Conservation (phyloP, 495 filamentous ascomycete species). For the Neurospora sp. region DNA sequence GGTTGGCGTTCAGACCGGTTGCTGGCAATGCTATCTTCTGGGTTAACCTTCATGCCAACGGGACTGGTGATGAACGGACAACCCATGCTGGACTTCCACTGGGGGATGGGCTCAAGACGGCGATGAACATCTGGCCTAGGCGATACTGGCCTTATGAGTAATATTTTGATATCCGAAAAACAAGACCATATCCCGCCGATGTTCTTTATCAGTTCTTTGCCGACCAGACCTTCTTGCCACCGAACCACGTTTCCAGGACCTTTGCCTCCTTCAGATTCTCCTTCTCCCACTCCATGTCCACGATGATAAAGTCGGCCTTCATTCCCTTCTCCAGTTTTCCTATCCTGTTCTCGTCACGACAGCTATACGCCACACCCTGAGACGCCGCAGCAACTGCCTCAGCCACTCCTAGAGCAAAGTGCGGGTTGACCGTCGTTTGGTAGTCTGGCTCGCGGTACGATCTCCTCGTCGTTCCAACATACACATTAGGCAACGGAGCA, state of each 20-base stretch:
- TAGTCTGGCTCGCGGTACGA: slow-evolving; percentile 42
- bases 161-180: not conserved
- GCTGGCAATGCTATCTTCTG: slow-evolving; percentile 45
- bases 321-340: slow-evolving; percentile 39
- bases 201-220: not conserved
- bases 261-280: slow-evolving; percentile 42
- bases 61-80: slow-evolving; percentile 36
- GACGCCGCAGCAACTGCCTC: slow-evolving; percentile 46
- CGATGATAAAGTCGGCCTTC: slow-evolving; percentile 48
- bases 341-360: slow-evolving; percentile 43
- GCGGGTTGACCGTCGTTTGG: slow-evolving; percentile 38
- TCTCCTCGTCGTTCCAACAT: slow-evolving; percentile 48
- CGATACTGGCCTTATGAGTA: slow-evolving; percentile 21
- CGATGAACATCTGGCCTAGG: slow-evolving; percentile 49
- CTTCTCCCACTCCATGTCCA: slow-evolving; percentile 47
- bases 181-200: not conserved
- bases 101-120: slow-evolving; percentile 37
- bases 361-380: slow-evolving; percentile 47
- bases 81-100: slow-evolving; percentile 42
- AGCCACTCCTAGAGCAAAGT: slow-evolving; percentile 41
- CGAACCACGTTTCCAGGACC: slow-evolving; percentile 47
- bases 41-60: slow-evolving; percentile 40
- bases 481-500: slow-evolving; percentile 44
- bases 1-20: slow-evolving; percentile 41
- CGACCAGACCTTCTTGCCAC: slow-evolving; percentile 38